Percentiles rank a stretch among this genome's conserved stretches.
Evolutionary conservation across 441 rosid species (phyloP).

Genomic region (Syzygium syzygioides): DNA sequence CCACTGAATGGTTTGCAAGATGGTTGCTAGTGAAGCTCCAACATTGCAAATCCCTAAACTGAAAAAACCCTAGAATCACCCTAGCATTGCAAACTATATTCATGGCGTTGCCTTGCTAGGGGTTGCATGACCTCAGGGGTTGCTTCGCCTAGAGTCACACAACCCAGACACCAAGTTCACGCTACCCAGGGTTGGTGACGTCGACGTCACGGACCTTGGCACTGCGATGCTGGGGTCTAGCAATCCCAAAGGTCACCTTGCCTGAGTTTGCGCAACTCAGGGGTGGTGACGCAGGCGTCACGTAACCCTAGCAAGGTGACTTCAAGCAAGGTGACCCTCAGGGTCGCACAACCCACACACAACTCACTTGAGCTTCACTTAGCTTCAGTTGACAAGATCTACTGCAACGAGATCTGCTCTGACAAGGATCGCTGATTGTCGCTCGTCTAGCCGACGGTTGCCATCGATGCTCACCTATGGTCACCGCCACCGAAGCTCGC

Average conservation of each 20-base stretch:
- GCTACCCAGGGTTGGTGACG: too few species aligned
- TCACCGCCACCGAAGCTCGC: not conserved
- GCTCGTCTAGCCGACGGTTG: not conserved
- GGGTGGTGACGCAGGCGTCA: not conserved
- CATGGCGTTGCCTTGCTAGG: accelerated
- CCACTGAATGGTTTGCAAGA: too few species aligned
- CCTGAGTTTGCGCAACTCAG: too few species aligned
- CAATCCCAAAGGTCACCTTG: too few species aligned
- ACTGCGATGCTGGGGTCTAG: too few species aligned
- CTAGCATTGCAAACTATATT: not conserved
- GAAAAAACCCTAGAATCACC: accelerated
- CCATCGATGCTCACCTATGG: not conserved
- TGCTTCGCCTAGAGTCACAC: accelerated
- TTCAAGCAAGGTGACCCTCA: accelerated
- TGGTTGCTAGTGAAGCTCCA: too few species aligned
- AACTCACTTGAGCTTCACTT: not conserved
- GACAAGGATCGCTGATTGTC: accelerated
- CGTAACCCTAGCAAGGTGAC: accelerated
- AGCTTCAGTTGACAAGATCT: not conserved
- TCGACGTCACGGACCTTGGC: too few species aligned
- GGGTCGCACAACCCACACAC: accelerated
- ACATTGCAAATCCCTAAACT: not conserved
- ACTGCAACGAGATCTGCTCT: not conserved
- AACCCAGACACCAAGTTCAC: too few species aligned
- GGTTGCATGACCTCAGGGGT: accelerated